Percentiles rank a stretch among this genome's conserved stretches.
Evolutionary conservation across 1,284 basidiomycete genomes (phyloP).

Genomic region (Sphaerobolus stellatus): DNA sequence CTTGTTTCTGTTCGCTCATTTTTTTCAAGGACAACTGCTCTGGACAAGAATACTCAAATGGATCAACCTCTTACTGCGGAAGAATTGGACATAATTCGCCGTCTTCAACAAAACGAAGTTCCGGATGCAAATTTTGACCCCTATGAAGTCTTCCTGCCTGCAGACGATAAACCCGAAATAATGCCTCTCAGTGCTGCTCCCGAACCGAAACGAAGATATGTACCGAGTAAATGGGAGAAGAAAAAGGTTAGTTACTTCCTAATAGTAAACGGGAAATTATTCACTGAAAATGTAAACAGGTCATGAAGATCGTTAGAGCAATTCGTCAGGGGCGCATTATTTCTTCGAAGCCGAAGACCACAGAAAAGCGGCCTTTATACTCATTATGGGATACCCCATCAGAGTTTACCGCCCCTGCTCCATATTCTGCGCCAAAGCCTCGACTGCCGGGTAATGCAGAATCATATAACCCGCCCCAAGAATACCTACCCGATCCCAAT

Average conservation of each 20-base stretch:
- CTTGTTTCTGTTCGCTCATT: constrained; percentile 3
- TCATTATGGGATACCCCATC: constrained; percentile 82
- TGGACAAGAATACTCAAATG: constrained; percentile 86
- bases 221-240: constrained; percentile 99
- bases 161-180: constrained; percentile 89
- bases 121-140: constrained; percentile 89
- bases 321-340: constrained; percentile 95
- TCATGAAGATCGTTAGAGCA: constrained; percentile 99
- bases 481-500: constrained; percentile 90
- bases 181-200: constrained; percentile 92
- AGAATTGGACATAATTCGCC: constrained; percentile 93
- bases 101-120: constrained; percentile 88
- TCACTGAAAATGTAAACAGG: constrained; percentile 43
- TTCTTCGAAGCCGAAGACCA: constrained; percentile 81
- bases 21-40: constrained; percentile 79
- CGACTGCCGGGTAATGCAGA: constrained; percentile 89
- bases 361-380: constrained; percentile 79
- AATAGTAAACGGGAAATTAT: constrained; percentile 1
- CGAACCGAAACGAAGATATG: constrained; percentile 95
- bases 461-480: constrained; percentile 98
- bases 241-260: constrained; percentile 71
- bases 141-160: constrained; percentile 96
- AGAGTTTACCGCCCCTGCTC: constrained; percentile 54
- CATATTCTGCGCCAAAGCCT: constrained; percentile 92
- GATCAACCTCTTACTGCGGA: constrained; percentile 87